Evolutionary conservation across 1,139 yeast species (phyloP).

Genomic region (Hyphopichia buzzinii): DNA sequence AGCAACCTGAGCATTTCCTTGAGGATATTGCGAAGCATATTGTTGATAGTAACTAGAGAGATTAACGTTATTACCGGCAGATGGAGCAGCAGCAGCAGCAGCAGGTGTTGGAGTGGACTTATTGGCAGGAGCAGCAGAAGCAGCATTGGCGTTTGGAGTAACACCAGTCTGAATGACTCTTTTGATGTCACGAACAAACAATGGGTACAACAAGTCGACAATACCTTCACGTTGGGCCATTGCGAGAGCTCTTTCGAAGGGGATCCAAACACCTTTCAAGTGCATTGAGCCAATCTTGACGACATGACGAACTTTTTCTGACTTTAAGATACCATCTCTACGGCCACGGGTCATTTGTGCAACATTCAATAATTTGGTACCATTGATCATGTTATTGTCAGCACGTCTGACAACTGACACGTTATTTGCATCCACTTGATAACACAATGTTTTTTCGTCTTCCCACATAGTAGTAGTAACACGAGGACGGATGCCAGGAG

Average conservation of each 20-base stretch:
- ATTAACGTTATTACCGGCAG: neutral
- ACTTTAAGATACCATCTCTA: constrained; percentile 64
- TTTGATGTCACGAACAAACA: constrained; percentile 85
- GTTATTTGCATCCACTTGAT: constrained; percentile 92
- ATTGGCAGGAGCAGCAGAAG: constrained; percentile 9
- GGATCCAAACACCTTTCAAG: constrained; percentile 97
- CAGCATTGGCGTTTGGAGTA: constrained; percentile 28
- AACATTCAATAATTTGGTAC: constrained; percentile 70
- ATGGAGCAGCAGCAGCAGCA: neutral
- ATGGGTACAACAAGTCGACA: constrained; percentile 79
- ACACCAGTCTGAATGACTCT: constrained; percentile 58
- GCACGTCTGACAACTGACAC: constrained; percentile 92
- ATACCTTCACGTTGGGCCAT: constrained; percentile 91
- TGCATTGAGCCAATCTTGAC: constrained; percentile 98
- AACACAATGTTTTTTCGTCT: constrained; percentile 90
- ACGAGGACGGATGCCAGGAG: constrained; percentile 67
- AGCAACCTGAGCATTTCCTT: constrained; percentile 2
- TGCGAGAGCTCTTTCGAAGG: constrained; percentile 87
- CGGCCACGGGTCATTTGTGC: constrained; percentile 59
- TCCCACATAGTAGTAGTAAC: constrained; percentile 98
- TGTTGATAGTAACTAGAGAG: constrained; percentile 4
- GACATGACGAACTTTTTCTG: constrained; percentile 86
- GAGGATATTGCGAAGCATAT: constrained; percentile 3
- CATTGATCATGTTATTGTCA: constrained; percentile 90
- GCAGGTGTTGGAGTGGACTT: neutral